Evolutionary conservation across 306 rosid genomes (phyloP).

Genomic region (Gastrolobium bilobum): DNA sequence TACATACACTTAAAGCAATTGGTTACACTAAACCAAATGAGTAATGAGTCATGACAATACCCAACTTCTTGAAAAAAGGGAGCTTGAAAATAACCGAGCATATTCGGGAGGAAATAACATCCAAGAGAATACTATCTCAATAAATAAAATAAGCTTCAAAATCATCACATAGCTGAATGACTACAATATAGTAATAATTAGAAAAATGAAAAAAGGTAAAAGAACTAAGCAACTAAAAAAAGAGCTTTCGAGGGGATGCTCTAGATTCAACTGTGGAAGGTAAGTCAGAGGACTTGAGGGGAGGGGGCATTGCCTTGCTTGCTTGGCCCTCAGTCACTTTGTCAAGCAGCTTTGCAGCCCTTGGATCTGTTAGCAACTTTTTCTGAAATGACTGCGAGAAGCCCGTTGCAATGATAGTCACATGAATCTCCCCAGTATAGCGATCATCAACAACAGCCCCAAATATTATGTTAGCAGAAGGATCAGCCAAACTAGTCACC

Average conservation of each 20-base stretch:
- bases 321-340: conserved; percentile 73
- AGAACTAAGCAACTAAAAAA: conserved; percentile 60
- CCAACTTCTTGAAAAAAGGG: conserved; percentile 1
- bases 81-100: neutral
- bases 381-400: conserved; percentile 95
- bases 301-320: conserved; percentile 64
- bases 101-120: neutral
- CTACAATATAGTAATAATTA: conserved; percentile 31
- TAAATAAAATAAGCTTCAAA: conserved; percentile 51
- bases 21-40: conserved; percentile 12
- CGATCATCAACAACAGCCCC: conserved; percentile 99
- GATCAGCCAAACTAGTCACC: conserved; percentile 99
- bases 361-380: conserved; percentile 88
- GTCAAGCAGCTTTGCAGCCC: conserved; percentile 80
- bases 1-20: conserved; percentile 5
- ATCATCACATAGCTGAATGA: conserved; percentile 55
- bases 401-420: conserved; percentile 95
- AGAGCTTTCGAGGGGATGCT: conserved; percentile 72
- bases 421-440: conserved; percentile 92
- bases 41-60: neutral
- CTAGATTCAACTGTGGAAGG: conserved; percentile 64
- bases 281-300: conserved; percentile 58
- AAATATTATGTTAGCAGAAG: conserved; percentile 97
- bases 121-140: conserved; percentile 27
- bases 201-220: neutral